Evolutionary conservation across 73 alveolate genomes (phyloP), one percentile per base, ranked within the genome.

Genomic region (Paraurostyla sp.): DNA sequence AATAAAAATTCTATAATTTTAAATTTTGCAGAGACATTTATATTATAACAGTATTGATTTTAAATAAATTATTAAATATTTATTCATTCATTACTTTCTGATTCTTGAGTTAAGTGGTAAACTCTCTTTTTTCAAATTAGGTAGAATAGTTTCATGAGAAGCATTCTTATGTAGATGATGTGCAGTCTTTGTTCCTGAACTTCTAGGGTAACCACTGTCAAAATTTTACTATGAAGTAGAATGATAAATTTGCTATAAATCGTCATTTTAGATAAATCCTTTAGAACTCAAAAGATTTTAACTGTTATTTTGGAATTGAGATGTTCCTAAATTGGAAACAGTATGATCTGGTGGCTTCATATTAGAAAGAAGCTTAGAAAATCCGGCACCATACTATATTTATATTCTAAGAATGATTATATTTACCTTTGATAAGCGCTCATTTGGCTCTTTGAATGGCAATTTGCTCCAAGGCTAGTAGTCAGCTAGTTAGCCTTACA

Each of bases 381-480:
- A 96, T 11, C 99, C 99, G 56, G 95, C 92, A 73, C 99, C 99
- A 78, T 78, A 78, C 89, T 50, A 65, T 65, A 65, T 16, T 11
- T n/a, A 18, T 65, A 65, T 38, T 65, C 13, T 11, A 36, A 35
- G 1, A 15, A 23, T 1, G 6, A 59, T 6, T 65, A 38, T 36
- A 65, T 35, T 65, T 65, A 65, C 82, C 38, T 73, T 85, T 0
- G 84, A 65, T 22, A 90, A 40, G 65, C 96, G 71, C 52, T 92
- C 99, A 48, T 86, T 92, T 16, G 98, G 98, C 41, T 95, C 98
- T 92, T 97, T 95, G 42, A 91, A 90, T 49, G 99, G 99, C 73
- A 94, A 87, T 88, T 83, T 78, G 57, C 83, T 88, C 99, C 99
- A 95, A 0, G 95, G 92, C 36, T 71, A 29, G 81, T 63, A 92